Base-by-base conservation (phyloP, 257 asterid species). In the Cordia subcordata region DNA sequence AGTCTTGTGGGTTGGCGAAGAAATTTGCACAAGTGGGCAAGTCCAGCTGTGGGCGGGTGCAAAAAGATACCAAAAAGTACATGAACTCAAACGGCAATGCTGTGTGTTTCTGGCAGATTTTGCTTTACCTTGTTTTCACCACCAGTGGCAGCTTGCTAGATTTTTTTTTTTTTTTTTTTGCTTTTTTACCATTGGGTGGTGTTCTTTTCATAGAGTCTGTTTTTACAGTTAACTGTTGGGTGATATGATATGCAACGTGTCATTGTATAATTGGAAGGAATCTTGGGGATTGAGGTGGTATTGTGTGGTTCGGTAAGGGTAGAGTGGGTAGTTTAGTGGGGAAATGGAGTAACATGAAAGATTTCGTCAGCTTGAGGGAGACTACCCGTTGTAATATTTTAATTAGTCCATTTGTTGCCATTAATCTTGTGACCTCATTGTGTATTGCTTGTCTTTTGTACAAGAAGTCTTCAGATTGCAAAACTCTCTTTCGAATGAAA, bases 31-130 rank as follows among this genome's bases (percentile, higher is more conserved):
- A 69, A 65, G 53, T 51, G 63, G 66, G 63, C 81, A 73, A 66
- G 4, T 27, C 57, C 89, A 82, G 89, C 87, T 85, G 82, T 75
- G 68, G 19, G 62, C n/a, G n/a, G n/a, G n/a, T n/a, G n/a, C n/a
- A n/a, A n/a, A n/a, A n/a, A n/a, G 66, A 54, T 56, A 54, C 1
- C 10, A 38, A 11, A 47, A 46, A 46, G 3, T 42, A 42, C 47
- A 42, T 42, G 47, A 42, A 42, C 1, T 42, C 47, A 42, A 14
- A 42, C n/a, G 6, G 6, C 35, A 27, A 27, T 27, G 35, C 35
- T 27, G 4, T 27, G 35, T 17, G n/a, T 47, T 58, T 56, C 61
- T 61, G 68, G 56, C 75, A 52, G 39, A 42, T 62, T 65, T n/a
- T 17, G 49, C 53, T 51, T 57, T 42, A 56, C 81, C 71, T 80